These are phyloP conservation scores for Aureobasidium sp. DNA, from an alignment of 2,329 filamentous ascomycete species.

Conservation along the genomic window DNA sequence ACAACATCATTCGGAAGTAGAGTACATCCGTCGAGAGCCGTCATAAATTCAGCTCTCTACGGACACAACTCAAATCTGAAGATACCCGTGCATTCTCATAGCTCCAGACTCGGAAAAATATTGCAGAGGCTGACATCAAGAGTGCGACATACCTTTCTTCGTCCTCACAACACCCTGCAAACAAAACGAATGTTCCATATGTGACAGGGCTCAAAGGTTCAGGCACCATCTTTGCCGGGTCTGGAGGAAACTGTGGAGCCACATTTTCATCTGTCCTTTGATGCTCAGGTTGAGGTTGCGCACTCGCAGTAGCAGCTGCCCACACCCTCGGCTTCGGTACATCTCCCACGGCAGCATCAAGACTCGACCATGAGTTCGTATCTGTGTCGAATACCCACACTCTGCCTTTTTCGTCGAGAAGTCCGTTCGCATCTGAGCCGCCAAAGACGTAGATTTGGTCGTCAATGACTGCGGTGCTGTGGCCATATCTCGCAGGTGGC, in stretches of 20 bases:
- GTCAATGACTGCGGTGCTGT: slow-evolving; percentile 35
- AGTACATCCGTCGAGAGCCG: background rate
- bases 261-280: slow-evolving; percentile 20
- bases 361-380: slow-evolving; percentile 32
- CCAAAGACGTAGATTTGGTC: slow-evolving; percentile 40
- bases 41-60: background rate
- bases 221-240: slow-evolving; percentile 34
- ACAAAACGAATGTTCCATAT: slow-evolving; percentile 45
- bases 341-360: slow-evolving; percentile 28
- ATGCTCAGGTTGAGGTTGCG: slow-evolving; percentile 31
- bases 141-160: slow-evolving; percentile 17
- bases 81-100: background rate
- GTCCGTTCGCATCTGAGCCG: slow-evolving; percentile 23
- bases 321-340: slow-evolving; percentile 24
- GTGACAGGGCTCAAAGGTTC: slow-evolving; percentile 32
- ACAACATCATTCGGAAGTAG: background rate
- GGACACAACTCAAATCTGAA: background rate
- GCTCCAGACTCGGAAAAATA: background rate
- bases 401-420: slow-evolving; percentile 28
- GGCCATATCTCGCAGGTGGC: slow-evolving; percentile 34
- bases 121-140: background rate
- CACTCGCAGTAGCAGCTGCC: slow-evolving; percentile 32
- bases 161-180: slow-evolving; percentile 36
- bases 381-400: slow-evolving; percentile 39
- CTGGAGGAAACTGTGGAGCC: slow-evolving; percentile 32